These are phyloP conservation scores for Eutypa lata DNA, from an alignment of 2,329 filamentous ascomycete genomes.

Conservation along the genomic window DNA sequence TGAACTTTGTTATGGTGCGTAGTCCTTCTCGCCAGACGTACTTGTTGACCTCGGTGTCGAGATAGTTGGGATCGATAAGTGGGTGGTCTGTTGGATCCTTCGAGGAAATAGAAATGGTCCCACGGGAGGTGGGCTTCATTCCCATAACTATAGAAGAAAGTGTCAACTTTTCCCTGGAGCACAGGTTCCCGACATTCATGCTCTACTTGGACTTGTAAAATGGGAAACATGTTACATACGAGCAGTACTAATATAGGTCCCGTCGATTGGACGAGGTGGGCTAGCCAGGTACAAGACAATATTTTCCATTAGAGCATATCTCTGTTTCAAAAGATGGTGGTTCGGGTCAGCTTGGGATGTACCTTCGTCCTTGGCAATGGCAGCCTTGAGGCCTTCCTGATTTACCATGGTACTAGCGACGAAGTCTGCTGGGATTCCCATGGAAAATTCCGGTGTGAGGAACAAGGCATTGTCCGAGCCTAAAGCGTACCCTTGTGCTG, in stretches of 20 bases:
- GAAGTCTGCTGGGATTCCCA: constrained; percentile 12
- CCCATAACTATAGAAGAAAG: constrained; percentile 12
- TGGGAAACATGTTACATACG: constrained; percentile 16
- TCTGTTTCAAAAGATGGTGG: constrained; percentile 16
- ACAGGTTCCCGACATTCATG: no score
- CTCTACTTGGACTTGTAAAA: constrained; percentile 11
- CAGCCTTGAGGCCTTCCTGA: constrained; percentile 7
- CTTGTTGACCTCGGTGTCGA: no score
- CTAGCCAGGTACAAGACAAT: constrained; percentile 17
- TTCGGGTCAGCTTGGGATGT: constrained; percentile 4
- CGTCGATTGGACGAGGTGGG: constrained; percentile 9
- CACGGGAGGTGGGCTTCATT: no score
- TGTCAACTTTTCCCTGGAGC: no score
- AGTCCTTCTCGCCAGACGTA: no score
- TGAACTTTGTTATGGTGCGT: no score
- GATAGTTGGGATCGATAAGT: no score
- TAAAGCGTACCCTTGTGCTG: constrained; percentile 17
- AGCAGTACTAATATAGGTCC: constrained; percentile 13
- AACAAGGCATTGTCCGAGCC: constrained; percentile 20
- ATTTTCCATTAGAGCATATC: constrained; percentile 20
- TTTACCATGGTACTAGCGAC: constrained; percentile 14
- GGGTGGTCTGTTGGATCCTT: no score
- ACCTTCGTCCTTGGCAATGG: constrained; percentile 22
- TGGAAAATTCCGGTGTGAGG: constrained; percentile 13
- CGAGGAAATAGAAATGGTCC: no score